Evolutionary conservation across 78 protist species (phyloP).

Genomic region (Blattamonas nauphoetae): DNA sequence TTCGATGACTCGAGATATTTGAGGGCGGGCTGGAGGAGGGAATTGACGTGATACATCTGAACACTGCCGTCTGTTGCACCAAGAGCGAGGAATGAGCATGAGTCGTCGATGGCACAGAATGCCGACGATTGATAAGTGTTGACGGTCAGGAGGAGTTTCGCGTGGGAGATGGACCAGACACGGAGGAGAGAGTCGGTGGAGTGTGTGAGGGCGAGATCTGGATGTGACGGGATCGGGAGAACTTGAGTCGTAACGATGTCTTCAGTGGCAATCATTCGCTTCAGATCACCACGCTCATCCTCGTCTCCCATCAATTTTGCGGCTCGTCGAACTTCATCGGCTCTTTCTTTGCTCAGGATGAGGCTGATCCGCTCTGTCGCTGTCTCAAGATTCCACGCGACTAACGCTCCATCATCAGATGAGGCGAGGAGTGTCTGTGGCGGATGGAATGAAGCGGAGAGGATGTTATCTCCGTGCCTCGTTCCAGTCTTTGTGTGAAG

Average conservation of each 20-base stretch:
- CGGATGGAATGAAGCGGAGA: not conserved
- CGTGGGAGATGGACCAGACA: not conserved
- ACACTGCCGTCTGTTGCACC: not conserved
- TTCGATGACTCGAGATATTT: too few species aligned
- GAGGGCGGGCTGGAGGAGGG: too few species aligned
- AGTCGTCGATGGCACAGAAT: not conserved
- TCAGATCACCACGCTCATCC: too few species aligned
- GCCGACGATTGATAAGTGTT: not conserved
- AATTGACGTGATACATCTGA: not conserved
- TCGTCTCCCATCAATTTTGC: too few species aligned
- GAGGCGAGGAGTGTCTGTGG: not conserved
- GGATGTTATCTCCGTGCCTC: not conserved
- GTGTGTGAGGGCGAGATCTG: not conserved
- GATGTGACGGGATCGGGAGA: not conserved
- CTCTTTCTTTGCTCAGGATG: not conserved
- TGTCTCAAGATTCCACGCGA: not conserved
- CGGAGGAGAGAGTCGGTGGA: not conserved
- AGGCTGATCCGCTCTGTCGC: not conserved
- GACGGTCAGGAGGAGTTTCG: not conserved
- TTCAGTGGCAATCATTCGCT: too few species aligned
- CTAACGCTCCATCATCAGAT: not conserved
- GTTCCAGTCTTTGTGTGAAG: not conserved
- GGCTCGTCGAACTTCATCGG: not conserved
- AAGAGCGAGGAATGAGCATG: not conserved
- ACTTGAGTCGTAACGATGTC: not conserved